Base-by-base conservation (phyloP, 495 filamentous ascomycete species). In the Daldinia vernicosa region DNA sequence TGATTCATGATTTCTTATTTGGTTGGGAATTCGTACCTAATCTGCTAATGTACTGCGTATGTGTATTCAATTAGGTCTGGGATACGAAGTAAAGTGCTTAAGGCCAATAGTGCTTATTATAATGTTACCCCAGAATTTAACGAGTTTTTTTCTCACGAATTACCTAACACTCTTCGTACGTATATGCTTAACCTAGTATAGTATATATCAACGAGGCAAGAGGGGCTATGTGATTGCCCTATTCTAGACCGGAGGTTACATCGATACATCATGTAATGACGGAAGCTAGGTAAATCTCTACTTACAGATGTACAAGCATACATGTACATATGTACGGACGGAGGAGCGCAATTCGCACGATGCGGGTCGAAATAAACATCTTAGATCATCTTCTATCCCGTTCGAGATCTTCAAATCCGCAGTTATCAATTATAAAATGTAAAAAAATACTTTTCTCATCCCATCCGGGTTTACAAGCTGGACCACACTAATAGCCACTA, bases 1-100 rank as follows among this genome's bases (percentile, higher is more conserved):
- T 69, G 66, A 69, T 57, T 69, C 59, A 69, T 69, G 66, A 69
- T 52, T 52, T 58, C 14, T 30, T 26, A 32, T 37, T 55, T 27
- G 14, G 26, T 57, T 43, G 62, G 24, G 54, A 57, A 56, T 50
- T 19, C 30, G 56, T 50, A 22, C 51, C 60, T 37, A 4, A 35
- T n/a, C n/a, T n/a, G n/a, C n/a, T n/a, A n/a, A n/a, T n/a, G 11
- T 56, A 28, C 1, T 11, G 6, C 6, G 30, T 35, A 9, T 40
- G 26, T 51, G 47, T 22, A 39, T n/a, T n/a, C n/a, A n/a, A n/a
- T 47, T 47, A 24, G 6, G 43, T 45, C 40, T 45, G 6, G 17
- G 4, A 17, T 45, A 45, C 30, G 30, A 32, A 32, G 30, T 27
- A 27, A 27, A 27, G 26, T 32, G 8, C 30, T 32, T 8, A 32